Conservation (phyloP, 306 rosid species). For the Cyclanthera cordifolia region DNA sequence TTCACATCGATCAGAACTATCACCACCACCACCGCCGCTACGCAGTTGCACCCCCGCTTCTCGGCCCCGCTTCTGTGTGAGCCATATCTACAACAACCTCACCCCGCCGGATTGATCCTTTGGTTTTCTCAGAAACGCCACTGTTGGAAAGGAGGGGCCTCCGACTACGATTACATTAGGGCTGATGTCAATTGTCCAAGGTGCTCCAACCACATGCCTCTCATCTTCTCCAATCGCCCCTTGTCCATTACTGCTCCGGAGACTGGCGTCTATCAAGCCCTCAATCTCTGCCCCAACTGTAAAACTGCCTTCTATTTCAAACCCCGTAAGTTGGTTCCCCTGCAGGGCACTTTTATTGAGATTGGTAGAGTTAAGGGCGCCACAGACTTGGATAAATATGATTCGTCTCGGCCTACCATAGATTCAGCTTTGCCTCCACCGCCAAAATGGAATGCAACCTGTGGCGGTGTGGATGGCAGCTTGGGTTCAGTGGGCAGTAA, state of each 20-base stretch:
- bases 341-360: constrained; percentile 54
- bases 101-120: background rate
- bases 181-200: constrained; percentile 54
- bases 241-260: constrained; percentile 38
- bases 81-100: background rate
- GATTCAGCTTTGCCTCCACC: background rate
- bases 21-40: background rate
- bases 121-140: constrained; percentile 8
- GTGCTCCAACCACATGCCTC: constrained; percentile 36
- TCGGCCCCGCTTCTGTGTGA: background rate
- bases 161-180: constrained; percentile 35
- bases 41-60: background rate
- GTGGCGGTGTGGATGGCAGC: constrained; percentile 3
- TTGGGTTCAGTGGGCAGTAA: constrained; percentile 7
- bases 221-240: constrained; percentile 59
- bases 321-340: constrained; percentile 50
- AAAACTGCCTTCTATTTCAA: constrained; percentile 54
- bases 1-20: background rate
- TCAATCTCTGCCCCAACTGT: constrained; percentile 49
- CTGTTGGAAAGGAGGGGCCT: constrained; percentile 7
- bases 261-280: constrained; percentile 44
- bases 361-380: constrained; percentile 38
- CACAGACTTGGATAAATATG: constrained; percentile 14
- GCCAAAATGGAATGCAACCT: background rate
- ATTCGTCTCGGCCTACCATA: background rate